Evolutionary conservation across 2,329 filamentous ascomycete genomes (phyloP).

Genomic region (Alternaria arbusti): DNA sequence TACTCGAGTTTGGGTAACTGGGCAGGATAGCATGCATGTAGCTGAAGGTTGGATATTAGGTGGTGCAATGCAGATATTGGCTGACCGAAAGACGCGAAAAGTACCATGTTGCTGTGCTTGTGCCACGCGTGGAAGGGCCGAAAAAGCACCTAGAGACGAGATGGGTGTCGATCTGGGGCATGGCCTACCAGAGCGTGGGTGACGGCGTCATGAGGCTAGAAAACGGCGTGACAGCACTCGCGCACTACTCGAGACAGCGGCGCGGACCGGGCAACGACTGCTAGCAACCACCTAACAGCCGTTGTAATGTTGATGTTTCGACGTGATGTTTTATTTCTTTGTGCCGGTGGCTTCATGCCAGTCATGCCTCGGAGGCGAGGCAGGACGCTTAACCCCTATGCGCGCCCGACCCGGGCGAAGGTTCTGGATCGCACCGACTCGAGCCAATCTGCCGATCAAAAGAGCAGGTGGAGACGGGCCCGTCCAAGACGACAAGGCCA

Average conservation of each 20-base stretch:
- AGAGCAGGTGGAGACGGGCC: background rate
- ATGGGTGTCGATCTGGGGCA: background rate
- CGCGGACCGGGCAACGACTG: conserved; percentile 18
- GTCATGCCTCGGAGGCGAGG: background rate
- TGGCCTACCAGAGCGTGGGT: background rate
- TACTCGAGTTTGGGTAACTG: conserved; percentile 4
- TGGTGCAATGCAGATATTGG: background rate
- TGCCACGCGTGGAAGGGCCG: conserved; percentile 8
- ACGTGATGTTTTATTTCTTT: background rate
- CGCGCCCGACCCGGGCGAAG: background rate
- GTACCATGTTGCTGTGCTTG: background rate
- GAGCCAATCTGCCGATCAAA: background rate
- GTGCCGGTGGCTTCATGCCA: background rate
- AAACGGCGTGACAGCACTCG: background rate
- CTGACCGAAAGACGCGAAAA: background rate
- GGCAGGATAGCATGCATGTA: background rate
- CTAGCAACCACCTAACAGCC: conserved; percentile 10
- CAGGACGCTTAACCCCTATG: background rate
- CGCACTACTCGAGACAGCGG: conserved; percentile 16
- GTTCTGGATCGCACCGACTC: conserved; percentile 2
- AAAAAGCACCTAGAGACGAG: background rate
- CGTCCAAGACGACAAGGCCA: conserved; percentile 6
- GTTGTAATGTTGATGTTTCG: background rate
- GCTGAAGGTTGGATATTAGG: background rate
- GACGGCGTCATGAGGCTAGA: background rate